Evolutionary conservation across 2,329 filamentous ascomycete species (phyloP).

Genomic region (Rhexocercosporidium sp.): DNA sequence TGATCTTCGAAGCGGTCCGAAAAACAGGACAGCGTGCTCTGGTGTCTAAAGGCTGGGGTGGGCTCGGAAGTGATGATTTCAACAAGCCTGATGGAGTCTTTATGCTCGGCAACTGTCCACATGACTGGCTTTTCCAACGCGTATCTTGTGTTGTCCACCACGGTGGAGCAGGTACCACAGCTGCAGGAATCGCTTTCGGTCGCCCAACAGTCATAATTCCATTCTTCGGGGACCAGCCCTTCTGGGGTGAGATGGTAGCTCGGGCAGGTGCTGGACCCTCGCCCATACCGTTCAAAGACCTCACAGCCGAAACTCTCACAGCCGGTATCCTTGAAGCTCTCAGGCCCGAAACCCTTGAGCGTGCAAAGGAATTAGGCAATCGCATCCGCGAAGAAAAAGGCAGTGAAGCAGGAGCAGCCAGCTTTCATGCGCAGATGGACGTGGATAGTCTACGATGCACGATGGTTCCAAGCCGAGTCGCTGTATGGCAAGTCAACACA

Average conservation of each 20-base stretch:
- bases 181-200: conserved; percentile 81
- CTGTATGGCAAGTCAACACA: conserved; percentile 73
- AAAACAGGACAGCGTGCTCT: conserved; percentile 75
- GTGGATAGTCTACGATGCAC: conserved; percentile 71
- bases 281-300: conserved; percentile 70
- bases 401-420: conserved; percentile 65
- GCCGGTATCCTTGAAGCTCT: conserved; percentile 66
- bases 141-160: conserved; percentile 87
- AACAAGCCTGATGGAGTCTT: conserved; percentile 75
- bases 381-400: conserved; percentile 71
- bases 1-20: conserved; percentile 74
- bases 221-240: conserved; percentile 86
- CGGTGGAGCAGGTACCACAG: conserved; percentile 86
- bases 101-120: conserved; percentile 84
- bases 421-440: conserved; percentile 74
- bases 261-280: conserved; percentile 73
- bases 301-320: conserved; percentile 70
- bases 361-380: conserved; percentile 55
- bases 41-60: conserved; percentile 89
- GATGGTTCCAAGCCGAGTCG: conserved; percentile 68
- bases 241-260: conserved; percentile 80
- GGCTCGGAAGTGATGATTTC: conserved; percentile 73
- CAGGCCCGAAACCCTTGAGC: conserved; percentile 61
- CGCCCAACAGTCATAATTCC: conserved; percentile 83
- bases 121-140: conserved; percentile 86